Percentiles rank a stretch among this genome's conserved stretches.
Conservation (phyloP, 768 basidiomycete species). For the Tulasnella calospora region DNA sequence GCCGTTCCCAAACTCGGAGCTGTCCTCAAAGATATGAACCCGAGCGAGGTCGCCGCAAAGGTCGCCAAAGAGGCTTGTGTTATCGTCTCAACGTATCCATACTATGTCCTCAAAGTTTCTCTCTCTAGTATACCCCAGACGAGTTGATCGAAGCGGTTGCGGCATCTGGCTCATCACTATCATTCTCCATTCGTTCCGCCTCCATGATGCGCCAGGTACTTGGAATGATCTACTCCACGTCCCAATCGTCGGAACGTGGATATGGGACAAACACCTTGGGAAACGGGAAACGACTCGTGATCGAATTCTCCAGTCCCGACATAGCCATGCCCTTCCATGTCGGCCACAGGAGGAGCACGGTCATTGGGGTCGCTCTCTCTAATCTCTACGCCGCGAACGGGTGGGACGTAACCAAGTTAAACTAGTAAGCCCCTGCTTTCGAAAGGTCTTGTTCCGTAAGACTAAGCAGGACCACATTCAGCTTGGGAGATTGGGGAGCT, state of each 20-base stretch:
- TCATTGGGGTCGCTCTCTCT: not conserved
- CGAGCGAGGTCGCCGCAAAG: no score
- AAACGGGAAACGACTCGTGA: constrained; percentile 36
- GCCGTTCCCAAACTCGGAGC: constrained; percentile 16
- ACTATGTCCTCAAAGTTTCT: no score
- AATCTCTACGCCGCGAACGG: not conserved
- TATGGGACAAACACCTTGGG: constrained; percentile 35
- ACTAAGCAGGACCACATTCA: not conserved
- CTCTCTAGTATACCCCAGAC: not conserved
- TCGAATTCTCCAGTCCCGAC: constrained; percentile 44
- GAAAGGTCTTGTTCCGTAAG: not conserved
- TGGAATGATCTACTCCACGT: not conserved
- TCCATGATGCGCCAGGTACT: not conserved
- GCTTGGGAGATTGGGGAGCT: not conserved
- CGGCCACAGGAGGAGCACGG: constrained; percentile 37
- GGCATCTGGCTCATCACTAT: not conserved
- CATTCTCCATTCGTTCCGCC: not conserved
- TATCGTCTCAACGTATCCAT: no score
- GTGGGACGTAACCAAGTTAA: not conserved
- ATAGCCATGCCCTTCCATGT: constrained; percentile 46
- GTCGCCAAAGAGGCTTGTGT: no score
- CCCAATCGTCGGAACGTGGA: not conserved
- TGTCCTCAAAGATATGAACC: no score
- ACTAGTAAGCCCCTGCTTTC: not conserved
- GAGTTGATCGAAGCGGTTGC: not conserved